These are phyloP conservation scores for Trichaptum fuscoviolaceum DNA, from an alignment of 768 basidiomycete species.

Conservation along the genomic window DNA sequence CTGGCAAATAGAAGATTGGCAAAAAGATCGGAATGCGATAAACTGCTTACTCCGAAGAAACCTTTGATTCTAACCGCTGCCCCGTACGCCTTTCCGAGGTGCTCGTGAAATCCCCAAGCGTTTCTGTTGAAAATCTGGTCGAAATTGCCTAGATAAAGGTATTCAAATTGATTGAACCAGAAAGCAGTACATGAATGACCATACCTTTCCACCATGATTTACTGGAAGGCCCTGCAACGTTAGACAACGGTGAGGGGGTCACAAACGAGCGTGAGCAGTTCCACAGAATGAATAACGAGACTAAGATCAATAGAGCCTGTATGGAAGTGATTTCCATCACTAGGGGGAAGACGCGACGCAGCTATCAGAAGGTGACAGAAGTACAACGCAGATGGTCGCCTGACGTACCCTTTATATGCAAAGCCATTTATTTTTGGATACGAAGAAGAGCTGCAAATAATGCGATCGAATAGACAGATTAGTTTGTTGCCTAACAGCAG, in stretches of 20 bases:
- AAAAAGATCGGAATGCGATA: background rate
- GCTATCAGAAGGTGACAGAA: too few species aligned
- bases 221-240: background rate
- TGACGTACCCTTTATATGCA: too few species aligned
- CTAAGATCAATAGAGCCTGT: too few species aligned
- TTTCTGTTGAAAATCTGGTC: background rate
- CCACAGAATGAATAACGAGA: too few species aligned
- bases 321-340: too few species aligned
- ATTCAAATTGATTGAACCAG: background rate
- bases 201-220: background rate
- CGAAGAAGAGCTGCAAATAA: too few species aligned
- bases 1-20: conserved; percentile 19
- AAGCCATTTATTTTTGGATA: too few species aligned
- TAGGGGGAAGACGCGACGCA: too few species aligned
- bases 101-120: background rate
- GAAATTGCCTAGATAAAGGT: conserved; percentile 1
- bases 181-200: background rate
- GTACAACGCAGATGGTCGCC: too few species aligned
- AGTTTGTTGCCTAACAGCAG: too few species aligned
- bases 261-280: conserved; percentile 13
- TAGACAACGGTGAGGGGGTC: conserved; percentile 12
- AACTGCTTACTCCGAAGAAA: background rate
- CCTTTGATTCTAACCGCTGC: background rate
- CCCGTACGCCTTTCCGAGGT: background rate
- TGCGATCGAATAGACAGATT: too few species aligned